Conservation (phyloP, 441 rosid species). For the Mallotus repandus region DNA sequence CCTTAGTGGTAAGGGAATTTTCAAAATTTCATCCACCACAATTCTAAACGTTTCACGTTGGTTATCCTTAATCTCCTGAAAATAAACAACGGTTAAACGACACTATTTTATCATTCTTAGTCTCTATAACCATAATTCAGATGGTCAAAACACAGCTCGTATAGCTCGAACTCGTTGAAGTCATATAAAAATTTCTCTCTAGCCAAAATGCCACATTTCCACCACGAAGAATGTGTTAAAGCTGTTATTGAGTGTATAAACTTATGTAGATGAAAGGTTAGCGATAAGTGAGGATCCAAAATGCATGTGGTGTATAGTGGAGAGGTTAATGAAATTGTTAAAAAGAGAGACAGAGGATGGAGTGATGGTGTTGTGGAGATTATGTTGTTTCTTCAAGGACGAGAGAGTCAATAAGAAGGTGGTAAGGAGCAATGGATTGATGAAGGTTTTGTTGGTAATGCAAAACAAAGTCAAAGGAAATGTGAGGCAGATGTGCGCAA, state of each 20-base stretch:
- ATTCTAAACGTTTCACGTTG: conserved; percentile 40
- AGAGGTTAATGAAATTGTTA: no score
- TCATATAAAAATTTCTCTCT: conserved; percentile 39
- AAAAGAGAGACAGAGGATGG: conserved; percentile 71
- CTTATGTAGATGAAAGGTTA: conserved; percentile 52
- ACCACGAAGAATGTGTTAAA: conserved; percentile 55
- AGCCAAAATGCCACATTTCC: conserved; percentile 22
- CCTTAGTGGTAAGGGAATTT: no score
- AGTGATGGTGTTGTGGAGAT: conserved; percentile 68
- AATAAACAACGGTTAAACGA: conserved; percentile 45
- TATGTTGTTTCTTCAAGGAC: conserved; percentile 59
- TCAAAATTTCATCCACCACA: no score
- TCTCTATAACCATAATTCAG: conserved; percentile 38
- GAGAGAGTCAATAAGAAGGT: conserved; percentile 56
- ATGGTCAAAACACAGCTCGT: conserved; percentile 44
- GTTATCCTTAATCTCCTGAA: conserved; percentile 34
- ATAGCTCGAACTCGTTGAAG: conserved; percentile 31
- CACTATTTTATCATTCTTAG: no score
- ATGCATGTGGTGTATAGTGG: conserved; percentile 50
- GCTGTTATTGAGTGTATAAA: conserved; percentile 46
- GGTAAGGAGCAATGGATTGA: conserved; percentile 55
- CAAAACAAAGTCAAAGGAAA: no score
- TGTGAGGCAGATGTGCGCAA: no score
- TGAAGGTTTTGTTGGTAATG: no score
- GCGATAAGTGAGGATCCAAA: conserved; percentile 43